phyloP scores from a whole-genome alignment of 305 asterid genomes.

The Andrographis paniculata region DNA sequence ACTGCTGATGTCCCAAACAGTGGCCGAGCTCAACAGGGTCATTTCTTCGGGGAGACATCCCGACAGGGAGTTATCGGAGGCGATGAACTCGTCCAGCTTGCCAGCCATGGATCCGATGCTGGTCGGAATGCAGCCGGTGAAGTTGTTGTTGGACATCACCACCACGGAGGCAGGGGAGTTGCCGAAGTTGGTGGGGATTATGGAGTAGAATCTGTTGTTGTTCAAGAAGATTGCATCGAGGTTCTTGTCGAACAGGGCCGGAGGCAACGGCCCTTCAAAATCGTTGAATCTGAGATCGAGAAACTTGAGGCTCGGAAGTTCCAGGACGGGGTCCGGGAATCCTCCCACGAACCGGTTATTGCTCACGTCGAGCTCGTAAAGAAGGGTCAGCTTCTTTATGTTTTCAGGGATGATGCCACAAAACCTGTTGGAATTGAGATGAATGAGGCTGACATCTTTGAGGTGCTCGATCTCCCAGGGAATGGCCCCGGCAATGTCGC shows the following conservation, averaged over 20 bases:
- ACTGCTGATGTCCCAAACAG: conserved; percentile 33
- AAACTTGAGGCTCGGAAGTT: conserved; percentile 38
- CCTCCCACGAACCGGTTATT: conserved; percentile 61
- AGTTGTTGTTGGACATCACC: conserved; percentile 40
- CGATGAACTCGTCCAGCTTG: conserved; percentile 46
- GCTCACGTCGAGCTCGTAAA: conserved; percentile 58
- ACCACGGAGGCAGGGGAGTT: conserved; percentile 65
- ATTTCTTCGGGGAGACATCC: conserved; percentile 71
- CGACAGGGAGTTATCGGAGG: conserved; percentile 29
- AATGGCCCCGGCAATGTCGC: conserved; percentile 61
- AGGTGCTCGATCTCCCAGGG: conserved; percentile 49
- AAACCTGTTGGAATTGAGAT: conserved; percentile 60
- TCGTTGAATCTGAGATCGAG: conserved; percentile 65
- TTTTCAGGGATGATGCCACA: conserved; percentile 56
- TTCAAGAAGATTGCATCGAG: conserved; percentile 67
- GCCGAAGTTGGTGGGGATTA: conserved; percentile 56
- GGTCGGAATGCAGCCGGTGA: conserved; percentile 61
- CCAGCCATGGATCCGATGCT: conserved; percentile 61
- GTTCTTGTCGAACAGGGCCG: conserved; percentile 34
- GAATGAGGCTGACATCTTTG: conserved; percentile 47
- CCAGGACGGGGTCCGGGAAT: conserved; percentile 40
- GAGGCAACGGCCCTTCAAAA: conserved; percentile 57
- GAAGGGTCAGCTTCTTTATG: conserved; percentile 29
- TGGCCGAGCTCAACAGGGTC: conserved; percentile 32
- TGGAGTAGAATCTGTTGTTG: conserved; percentile 42